A percentile compares a stretch with the other conserved stretches of the same genome.
phyloP scores from a whole-genome alignment of 768 basidiomycete species.

The Leccinum barrowsii region DNA sequence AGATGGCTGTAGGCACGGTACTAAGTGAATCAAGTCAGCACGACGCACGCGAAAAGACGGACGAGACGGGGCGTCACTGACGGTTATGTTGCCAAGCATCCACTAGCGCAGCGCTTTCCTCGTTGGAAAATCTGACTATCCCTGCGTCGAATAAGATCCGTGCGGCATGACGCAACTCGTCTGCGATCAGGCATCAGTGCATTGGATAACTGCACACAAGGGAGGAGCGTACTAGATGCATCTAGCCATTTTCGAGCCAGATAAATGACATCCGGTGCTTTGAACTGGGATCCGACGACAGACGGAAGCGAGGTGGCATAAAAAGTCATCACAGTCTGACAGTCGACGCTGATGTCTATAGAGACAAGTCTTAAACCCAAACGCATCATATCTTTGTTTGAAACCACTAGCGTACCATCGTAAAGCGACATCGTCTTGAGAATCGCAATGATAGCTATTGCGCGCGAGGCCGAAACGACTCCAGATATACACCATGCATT shows the following conservation, averaged over 20 bases:
- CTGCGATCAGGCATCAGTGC: slow-evolving; percentile 33
- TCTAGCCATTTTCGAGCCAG: slow-evolving; percentile 78
- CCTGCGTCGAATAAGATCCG: slow-evolving; percentile 76
- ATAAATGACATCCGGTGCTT: slow-evolving; percentile 66
- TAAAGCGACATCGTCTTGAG: slow-evolving; percentile 72
- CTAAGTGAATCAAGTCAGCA: slow-evolving; percentile 33
- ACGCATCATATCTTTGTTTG: background rate
- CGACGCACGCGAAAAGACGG: background rate
- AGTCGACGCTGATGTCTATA: slow-evolving; percentile 63
- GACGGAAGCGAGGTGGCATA: slow-evolving; percentile 71
- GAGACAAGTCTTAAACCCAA: background rate
- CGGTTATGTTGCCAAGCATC: slow-evolving; percentile 64
- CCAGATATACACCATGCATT: slow-evolving; percentile 74
- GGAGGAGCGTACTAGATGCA: slow-evolving; percentile 51
- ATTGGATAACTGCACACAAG: background rate
- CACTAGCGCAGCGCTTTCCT: slow-evolving; percentile 54
- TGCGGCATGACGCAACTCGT: slow-evolving; percentile 74
- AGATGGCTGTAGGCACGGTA: slow-evolving; percentile 59
- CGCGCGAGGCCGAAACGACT: slow-evolving; percentile 64
- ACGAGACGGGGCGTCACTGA: slow-evolving; percentile 30
- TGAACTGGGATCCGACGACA: slow-evolving; percentile 56
- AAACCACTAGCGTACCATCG: slow-evolving; percentile 47
- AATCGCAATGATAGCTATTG: slow-evolving; percentile 61
- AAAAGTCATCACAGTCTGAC: slow-evolving; percentile 74
- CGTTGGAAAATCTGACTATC: slow-evolving; percentile 63